A percentile compares a stretch with the other conserved stretches of the same genome.
Evolutionary conservation across 768 basidiomycete species (phyloP).

Genomic region (Myochromella boudieri): DNA sequence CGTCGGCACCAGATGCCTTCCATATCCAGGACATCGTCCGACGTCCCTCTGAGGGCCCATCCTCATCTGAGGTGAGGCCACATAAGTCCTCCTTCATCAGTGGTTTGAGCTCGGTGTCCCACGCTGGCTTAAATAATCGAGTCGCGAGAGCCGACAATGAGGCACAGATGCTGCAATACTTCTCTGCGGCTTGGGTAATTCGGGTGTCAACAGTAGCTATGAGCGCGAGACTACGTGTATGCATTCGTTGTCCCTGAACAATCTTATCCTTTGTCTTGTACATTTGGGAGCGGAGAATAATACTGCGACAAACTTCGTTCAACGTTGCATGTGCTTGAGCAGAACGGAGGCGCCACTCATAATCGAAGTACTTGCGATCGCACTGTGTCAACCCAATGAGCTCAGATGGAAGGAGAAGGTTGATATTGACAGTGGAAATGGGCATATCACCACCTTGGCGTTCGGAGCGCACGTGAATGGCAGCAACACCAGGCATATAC

Average conservation of each 20-base stretch:
- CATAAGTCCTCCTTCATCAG: slow-evolving; percentile 2
- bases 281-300: slow-evolving; percentile 13
- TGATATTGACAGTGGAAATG: slow-evolving; percentile 21
- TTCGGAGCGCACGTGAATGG: slow-evolving; percentile 3
- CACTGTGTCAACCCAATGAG: too few species aligned
- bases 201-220: slow-evolving; percentile 4
- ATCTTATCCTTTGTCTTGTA: background rate
- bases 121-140: background rate
- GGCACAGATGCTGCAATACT: slow-evolving; percentile 5
- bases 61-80: slow-evolving; percentile 1
- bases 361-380: too few species aligned
- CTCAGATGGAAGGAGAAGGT: too few species aligned
- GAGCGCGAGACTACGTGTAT: too few species aligned
- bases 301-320: too few species aligned
- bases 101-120: background rate
- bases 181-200: slow-evolving; percentile 1
- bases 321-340: too few species aligned
- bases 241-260: background rate
- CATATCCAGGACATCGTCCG: slow-evolving; percentile 12
- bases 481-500: slow-evolving; percentile 23
- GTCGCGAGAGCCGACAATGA: slow-evolving; percentile 1
- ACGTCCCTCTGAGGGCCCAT: background rate
- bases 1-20: background rate
- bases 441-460: slow-evolving; percentile 9
- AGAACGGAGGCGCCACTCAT: too few species aligned